A percentile compares a stretch with the other conserved stretches of the same genome.
These are phyloP conservation scores for Buxus sempervirens DNA, from an alignment of 164 flowering plant species.

Conservation along the genomic window DNA sequence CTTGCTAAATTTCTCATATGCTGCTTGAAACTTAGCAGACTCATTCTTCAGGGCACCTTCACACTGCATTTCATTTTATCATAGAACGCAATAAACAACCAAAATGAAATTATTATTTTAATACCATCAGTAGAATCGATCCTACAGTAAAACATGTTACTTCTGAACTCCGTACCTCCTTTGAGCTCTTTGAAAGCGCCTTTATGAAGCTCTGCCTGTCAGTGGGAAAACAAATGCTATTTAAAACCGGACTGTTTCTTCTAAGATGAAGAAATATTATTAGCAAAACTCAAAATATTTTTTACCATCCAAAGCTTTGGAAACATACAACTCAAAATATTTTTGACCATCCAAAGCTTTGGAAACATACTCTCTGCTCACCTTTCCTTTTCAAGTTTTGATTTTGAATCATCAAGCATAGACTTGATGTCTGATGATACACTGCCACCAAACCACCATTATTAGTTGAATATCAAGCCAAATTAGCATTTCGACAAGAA, in stretches of 20 bases:
- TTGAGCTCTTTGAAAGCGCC: conserved; percentile 79
- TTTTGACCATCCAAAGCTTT: not conserved
- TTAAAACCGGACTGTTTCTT: not conserved
- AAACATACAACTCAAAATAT: not conserved
- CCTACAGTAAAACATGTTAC: not conserved
- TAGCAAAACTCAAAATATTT: not conserved
- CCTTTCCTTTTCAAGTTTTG: conserved; percentile 86
- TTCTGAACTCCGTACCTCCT: conserved; percentile 52
- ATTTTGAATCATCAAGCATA: conserved; percentile 66
- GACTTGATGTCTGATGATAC: conserved; percentile 65
- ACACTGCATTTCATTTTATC: conserved; percentile 46
- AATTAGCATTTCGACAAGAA: not conserved
- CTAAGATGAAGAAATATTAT: no score
- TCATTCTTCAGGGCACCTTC: conserved; percentile 70
- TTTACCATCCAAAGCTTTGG: not conserved
- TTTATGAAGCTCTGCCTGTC: conserved; percentile 74
- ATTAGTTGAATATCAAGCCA: not conserved
- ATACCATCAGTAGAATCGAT: not conserved
- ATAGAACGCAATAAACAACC: not conserved
- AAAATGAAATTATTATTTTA: not conserved
- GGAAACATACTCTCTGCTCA: conserved; percentile 16
- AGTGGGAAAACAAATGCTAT: not conserved
- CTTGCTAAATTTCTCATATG: conserved; percentile 66
- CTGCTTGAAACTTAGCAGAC: conserved; percentile 61
- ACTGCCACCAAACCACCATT: conserved; percentile 37